These are phyloP conservation scores for Sordaria brevicollis DNA, from an alignment of 495 filamentous ascomycete species.

Conservation along the genomic window DNA sequence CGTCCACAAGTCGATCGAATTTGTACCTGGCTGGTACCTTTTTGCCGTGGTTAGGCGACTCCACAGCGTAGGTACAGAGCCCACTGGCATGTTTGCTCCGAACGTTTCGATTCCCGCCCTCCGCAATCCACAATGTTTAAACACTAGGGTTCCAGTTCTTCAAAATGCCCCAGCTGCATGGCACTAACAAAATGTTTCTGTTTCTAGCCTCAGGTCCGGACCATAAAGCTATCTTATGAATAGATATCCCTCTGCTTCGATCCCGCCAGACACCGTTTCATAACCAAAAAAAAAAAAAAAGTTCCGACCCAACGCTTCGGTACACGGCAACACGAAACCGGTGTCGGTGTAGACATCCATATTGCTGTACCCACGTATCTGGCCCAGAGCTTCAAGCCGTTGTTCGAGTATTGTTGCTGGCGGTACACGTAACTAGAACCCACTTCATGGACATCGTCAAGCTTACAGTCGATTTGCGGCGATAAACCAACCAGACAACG, in stretches of 20 bases:
- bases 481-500: not conserved
- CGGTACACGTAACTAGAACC: not conserved
- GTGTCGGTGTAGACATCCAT: not conserved
- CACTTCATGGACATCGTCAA: conserved; percentile 8
- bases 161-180: not conserved
- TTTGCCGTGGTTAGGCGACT: not conserved
- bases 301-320: not conserved
- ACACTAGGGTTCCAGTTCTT: not conserved
- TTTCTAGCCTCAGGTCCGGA: not conserved
- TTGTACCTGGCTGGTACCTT: not conserved
- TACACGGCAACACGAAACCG: not conserved
- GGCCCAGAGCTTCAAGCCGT: not conserved
- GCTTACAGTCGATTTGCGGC: not conserved
- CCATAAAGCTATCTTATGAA: not conserved
- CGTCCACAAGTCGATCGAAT: too few species aligned
- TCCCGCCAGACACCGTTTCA: not conserved
- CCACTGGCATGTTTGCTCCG: not conserved
- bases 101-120: not conserved
- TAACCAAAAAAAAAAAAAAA: too few species aligned
- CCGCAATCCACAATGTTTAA: not conserved
- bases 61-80: not conserved
- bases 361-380: not conserved
- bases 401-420: not conserved
- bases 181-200: not conserved
- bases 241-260: not conserved